phyloP scores from a whole-genome alignment of 768 basidiomycete species.

The Lentinula detonsa region DNA sequence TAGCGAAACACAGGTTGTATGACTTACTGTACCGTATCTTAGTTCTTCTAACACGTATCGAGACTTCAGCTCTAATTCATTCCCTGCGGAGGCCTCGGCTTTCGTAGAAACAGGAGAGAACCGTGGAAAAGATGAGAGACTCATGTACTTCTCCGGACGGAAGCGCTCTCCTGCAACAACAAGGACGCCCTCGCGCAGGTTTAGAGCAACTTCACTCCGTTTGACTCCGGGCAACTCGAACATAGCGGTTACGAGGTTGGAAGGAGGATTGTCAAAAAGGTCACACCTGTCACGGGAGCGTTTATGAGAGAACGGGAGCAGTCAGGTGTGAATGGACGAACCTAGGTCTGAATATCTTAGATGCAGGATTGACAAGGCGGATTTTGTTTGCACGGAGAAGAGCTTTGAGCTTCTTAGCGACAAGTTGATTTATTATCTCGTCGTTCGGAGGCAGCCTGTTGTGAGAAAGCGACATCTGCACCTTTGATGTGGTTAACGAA shows the following conservation, averaged over 20 bases:
- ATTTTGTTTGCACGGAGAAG: background rate
- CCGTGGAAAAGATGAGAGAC: background rate
- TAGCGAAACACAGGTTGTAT: no score
- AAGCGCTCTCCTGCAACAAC: background rate
- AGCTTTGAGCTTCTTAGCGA: background rate
- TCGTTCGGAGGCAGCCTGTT: background rate
- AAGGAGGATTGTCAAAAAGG: background rate
- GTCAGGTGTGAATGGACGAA: background rate
- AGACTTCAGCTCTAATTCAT: background rate
- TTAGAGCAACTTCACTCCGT: background rate
- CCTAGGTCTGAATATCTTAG: background rate
- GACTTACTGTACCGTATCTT: conserved; percentile 1
- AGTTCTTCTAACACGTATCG: background rate
- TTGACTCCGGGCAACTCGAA: conserved; percentile 3
- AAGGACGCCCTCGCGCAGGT: background rate
- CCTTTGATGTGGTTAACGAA: background rate
- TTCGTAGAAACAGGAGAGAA: background rate
- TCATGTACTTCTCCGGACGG: background rate
- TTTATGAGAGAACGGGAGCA: background rate
- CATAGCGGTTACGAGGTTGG: background rate
- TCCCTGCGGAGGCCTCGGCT: background rate
- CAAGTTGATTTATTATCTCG: background rate
- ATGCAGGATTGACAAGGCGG: background rate
- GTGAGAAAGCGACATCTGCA: background rate
- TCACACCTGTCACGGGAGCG: background rate